Base-by-base conservation (phyloP, 225 moss, liverwort and hornwort species). In the Takakia lepidozioides region DNA sequence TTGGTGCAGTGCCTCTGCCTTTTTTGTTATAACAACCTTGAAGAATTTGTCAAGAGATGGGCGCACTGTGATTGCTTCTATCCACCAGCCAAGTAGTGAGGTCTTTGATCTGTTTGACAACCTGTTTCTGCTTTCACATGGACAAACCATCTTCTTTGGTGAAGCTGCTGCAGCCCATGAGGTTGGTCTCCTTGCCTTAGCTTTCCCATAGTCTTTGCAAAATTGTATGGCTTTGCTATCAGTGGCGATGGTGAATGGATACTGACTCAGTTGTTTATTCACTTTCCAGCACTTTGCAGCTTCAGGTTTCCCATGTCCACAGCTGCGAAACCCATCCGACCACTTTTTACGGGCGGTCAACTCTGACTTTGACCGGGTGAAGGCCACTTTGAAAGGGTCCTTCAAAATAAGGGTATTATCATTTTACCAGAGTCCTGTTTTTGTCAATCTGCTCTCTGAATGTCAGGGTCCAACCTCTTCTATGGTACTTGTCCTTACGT, bases 61-160 rank as follows among this genome's bases (percentile, higher is more conserved):
- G 24, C 76, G 89, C 1, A 93, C 93, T 8, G 72, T 93, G 2
- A 76, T 93, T 7, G 88, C 93, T n/a, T 93, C 93, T 3, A 89
- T 93, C 36, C 93, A 93, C 43, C 89, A 93, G 57, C 93, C 93
- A 25, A 83, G 88, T 67, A 93, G 93, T 38, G 93, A 93, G 63
- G 93, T 93, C 10, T 93, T 88, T 18, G 86, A 86, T 5, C 69
- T 89, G 6, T 93, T 93, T 43, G 93, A 89, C 57, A 86, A 81
- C 54, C 61, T 93, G 42, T 88, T 69, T 51, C 70, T 93, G 30
- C 65, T 93, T 6, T 93, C 93, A 4, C 57, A 75, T 0, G 93
- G 93, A 42, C 86, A 57, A 42, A 82, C 93, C 2, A 66, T 93
- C 9, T 93, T 75, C 61, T 93, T 93, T 30, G 93, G 93, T 17